Base-by-base conservation (phyloP, 2,329 filamentous ascomycete genomes). In the Didymella glomerata region DNA sequence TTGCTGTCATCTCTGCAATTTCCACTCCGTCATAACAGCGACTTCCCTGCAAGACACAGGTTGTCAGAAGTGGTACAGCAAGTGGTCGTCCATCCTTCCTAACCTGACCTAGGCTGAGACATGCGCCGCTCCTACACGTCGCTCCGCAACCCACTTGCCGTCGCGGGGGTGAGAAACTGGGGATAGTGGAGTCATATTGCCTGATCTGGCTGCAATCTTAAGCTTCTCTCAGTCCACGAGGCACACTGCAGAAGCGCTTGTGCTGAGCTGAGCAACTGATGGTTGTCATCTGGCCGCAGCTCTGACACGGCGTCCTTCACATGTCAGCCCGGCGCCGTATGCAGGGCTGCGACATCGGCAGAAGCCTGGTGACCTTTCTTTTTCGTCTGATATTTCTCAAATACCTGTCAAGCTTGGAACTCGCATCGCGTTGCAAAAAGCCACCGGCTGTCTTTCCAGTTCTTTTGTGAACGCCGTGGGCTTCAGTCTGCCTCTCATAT, bases 161-260 rank as follows among this genome's bases (percentile, higher is more conserved):
- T 22, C 18, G 48, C 48, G 53, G 56, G 54, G 51, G 30, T 24
- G 14, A 49, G 41, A 27, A 44, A 27, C 51, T 24, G 45, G 58
- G 61, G 61, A 53, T 54, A 48, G 65, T 66, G 64, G 45, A 59
- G 56, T 47, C 50, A 46, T 27, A 16, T 38, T 54, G 40, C 56
- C 41, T 60, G 60, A 59, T 54, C n/a, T 38, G 47, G 48, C 40
- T 48, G 48, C 27, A 50, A 50, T 46, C 24, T 34, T 56, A 48
- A 53, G 44, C 34, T 57, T 42, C 32, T 11, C 54, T 27, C 40
- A 28, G 53, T 54, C 25, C 64, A 68, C 64, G 66, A 62, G 67
- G 57, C 48, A 25, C 58, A 55, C 47, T 61, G 63, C 67, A 63
- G 61, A 41, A 61, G 45, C 48, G 46, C 51, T 24, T 34, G 45